Evolutionary conservation across 2,329 filamentous ascomycete species (phyloP), one percentile per base, ranked within the genome.

Genomic region (Botryosphaeria dothidea): DNA sequence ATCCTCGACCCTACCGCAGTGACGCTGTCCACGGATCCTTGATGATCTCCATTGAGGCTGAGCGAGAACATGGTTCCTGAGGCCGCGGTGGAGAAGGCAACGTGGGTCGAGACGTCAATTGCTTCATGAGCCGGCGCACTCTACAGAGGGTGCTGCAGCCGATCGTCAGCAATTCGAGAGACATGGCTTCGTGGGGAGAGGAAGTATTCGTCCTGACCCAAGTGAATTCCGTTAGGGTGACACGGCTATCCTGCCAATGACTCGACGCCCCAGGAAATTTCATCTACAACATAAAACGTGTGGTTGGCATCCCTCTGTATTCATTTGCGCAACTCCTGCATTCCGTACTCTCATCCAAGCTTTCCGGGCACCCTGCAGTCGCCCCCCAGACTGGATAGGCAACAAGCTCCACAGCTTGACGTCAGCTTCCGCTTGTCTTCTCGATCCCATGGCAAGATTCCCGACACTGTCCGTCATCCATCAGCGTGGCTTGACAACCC

Each of bases 341-440:
- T 11, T 11, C 11, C 31, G 11, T 34, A 5, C 11, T 11, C 11
- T 34, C 11, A 34, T 34, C 38, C 38, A 41, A 4, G 11, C 17
- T 17, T 41, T 5, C 6, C 15, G 15, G 4, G 9, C 36, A 41
- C n/a, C n/a, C n/a, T n/a, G n/a, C n/a, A 8, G 25, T 3, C 27
- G 49, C 27, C 49, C 3, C 34, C 31, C 7, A n/a, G n/a, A n/a
- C 31, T 36, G 9, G 51, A 56, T 13, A 57, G n/a, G 23, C 23
- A n/a, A 57, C 54, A 57, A 57, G 54, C 54, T 57, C 54, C 54
- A 57, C 36, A 13, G 5, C 17, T 25, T 57, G 36, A 57, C 54
- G 54, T 57, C 43, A 57, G 54, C 54, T 25, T 38, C 29, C 46
- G 46, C 46, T 25, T 15, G 23, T 9, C 23, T 19, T 9, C 23